phyloP scores from a whole-genome alignment of 495 filamentous ascomycete genomes.

The Gamarada debralockiae region DNA sequence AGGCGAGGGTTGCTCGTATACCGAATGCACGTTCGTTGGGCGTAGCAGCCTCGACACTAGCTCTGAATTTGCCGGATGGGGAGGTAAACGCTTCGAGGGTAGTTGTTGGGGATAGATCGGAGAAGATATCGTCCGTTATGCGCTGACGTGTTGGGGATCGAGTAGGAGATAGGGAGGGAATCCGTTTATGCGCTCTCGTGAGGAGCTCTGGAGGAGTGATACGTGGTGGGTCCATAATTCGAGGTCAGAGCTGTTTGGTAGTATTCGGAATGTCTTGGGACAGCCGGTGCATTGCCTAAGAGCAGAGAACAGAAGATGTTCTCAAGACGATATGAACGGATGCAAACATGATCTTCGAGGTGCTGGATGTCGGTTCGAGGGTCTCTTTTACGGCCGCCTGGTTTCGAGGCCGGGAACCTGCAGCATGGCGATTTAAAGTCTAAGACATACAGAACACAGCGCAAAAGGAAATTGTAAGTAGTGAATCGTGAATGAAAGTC shows the following conservation, averaged over 20 bases:
- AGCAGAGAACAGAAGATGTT: neutral
- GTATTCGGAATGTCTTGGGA: constrained; percentile 4
- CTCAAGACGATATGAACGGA: neutral
- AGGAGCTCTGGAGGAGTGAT: constrained; percentile 11
- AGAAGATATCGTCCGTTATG: constrained; percentile 44
- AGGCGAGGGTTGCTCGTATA: constrained; percentile 67
- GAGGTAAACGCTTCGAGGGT: constrained; percentile 50
- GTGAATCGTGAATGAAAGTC: neutral
- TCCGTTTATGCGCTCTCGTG: constrained; percentile 10
- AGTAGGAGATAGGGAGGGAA: constrained; percentile 26
- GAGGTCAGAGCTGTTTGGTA: constrained; percentile 8
- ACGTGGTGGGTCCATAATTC: constrained; percentile 13
- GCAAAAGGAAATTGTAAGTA: neutral
- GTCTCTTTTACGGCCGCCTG: constrained; percentile 9
- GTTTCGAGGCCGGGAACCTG: constrained; percentile 1
- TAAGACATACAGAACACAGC: neutral
- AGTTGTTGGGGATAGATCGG: constrained; percentile 50
- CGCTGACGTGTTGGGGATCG: constrained; percentile 30
- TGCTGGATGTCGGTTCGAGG: constrained; percentile 8
- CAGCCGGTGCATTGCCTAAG: constrained; percentile 14
- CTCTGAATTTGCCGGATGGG: constrained; percentile 52
- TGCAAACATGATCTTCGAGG: constrained; percentile 14
- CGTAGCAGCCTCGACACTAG: constrained; percentile 64
- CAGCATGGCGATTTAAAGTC: constrained; percentile 1
- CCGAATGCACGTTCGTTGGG: constrained; percentile 67